Evolutionary conservation across 192 early-diverging fungal genomes (phyloP).

Genomic region (Coemansia sp.): DNA sequence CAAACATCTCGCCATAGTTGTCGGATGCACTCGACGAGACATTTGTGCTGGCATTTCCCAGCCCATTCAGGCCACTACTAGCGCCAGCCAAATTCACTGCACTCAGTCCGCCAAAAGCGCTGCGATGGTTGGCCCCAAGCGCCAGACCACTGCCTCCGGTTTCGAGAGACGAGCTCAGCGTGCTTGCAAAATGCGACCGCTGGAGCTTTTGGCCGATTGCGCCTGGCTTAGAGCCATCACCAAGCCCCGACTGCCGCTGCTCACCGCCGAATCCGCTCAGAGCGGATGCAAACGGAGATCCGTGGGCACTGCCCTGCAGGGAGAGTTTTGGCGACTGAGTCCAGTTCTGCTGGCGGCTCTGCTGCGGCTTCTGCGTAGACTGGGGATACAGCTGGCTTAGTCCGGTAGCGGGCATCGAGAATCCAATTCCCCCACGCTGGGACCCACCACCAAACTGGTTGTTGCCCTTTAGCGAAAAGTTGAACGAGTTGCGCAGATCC

Average conservation of each 20-base stretch:
- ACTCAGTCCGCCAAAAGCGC: constrained; percentile 8
- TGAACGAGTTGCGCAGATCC: constrained; percentile 7
- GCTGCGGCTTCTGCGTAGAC: constrained; percentile 5
- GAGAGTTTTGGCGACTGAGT: constrained; percentile 9
- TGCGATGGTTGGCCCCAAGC: no score
- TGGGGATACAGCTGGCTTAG: constrained; percentile 5
- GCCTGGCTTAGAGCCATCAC: constrained; percentile 12
- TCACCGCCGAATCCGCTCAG: constrained; percentile 14
- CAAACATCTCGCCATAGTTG: constrained; percentile 43
- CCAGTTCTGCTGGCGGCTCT: constrained; percentile 11
- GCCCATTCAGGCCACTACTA: neutral
- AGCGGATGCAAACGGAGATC: constrained; percentile 26
- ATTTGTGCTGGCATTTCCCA: constrained; percentile 17
- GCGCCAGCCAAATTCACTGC: constrained; percentile 10
- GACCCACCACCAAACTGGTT: constrained; percentile 1
- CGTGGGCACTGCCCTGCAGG: constrained; percentile 7
- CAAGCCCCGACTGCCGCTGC: constrained; percentile 2
- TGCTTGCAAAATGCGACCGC: neutral
- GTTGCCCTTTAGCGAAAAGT: constrained; percentile 8
- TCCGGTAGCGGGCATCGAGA: constrained; percentile 12
- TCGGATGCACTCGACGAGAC: constrained; percentile 42
- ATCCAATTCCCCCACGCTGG: constrained; percentile 3
- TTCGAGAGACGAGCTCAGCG: constrained; percentile 1
- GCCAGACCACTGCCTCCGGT: constrained; percentile 1
- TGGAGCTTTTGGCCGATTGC: constrained; percentile 29